Conservation (phyloP, 1,139 yeast species). For the Spencermartinsiella ligniputridi region DNA sequence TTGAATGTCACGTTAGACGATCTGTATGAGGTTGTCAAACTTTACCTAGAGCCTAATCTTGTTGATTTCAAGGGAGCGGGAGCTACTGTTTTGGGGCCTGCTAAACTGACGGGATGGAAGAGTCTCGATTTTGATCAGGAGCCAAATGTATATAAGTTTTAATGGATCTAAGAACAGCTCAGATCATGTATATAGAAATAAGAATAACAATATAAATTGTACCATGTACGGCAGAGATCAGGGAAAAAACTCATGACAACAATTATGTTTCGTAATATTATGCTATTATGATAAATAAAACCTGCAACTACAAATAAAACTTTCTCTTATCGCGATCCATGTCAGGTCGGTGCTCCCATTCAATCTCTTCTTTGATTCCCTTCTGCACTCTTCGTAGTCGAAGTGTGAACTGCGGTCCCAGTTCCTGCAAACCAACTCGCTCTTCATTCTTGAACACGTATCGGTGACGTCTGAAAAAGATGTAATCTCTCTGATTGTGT, state of each 20-base stretch:
- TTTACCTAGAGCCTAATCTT: constrained; percentile 43
- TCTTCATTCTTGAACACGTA: constrained; percentile 86
- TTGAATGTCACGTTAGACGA: constrained; percentile 62
- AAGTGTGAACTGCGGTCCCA: constrained; percentile 94
- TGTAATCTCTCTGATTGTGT: constrained; percentile 93
- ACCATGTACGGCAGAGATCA: too few relatives aligned
- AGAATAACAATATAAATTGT: constrained; percentile 23
- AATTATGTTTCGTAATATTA: too few relatives aligned
- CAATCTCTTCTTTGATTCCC: constrained; percentile 86
- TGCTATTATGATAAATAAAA: too few relatives aligned
- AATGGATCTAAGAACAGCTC: constrained; percentile 18
- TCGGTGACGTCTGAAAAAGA: constrained; percentile 92
- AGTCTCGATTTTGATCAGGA: constrained; percentile 20
- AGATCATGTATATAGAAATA: neutral
- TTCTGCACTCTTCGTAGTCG: constrained; percentile 82
- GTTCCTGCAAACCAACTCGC: constrained; percentile 88
- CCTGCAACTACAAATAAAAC: constrained; percentile 78
- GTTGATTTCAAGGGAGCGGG: constrained; percentile 29
- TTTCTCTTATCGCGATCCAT: constrained; percentile 96
- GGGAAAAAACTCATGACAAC: too few relatives aligned
- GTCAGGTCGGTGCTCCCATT: constrained; percentile 94
- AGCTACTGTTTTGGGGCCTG: constrained; percentile 52
- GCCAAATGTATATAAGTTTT: neutral
- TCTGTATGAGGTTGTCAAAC: constrained; percentile 56
- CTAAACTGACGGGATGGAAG: constrained; percentile 35